phyloP scores from a whole-genome alignment of 352 stramenopile species.

The Globisporangium paroecandrum region DNA sequence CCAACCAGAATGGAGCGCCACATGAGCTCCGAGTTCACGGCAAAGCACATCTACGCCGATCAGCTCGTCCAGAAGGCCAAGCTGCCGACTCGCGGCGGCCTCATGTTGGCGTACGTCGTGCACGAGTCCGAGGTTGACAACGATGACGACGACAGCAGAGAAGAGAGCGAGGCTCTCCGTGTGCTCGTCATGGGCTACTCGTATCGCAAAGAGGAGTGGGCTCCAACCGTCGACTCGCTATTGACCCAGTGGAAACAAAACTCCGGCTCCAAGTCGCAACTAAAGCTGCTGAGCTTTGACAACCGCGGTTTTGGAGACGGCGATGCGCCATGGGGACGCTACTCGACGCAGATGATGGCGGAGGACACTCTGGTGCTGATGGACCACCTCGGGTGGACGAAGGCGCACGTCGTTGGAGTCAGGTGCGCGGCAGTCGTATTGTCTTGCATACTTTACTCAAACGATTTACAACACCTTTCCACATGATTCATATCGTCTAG shows the following conservation, averaged over 20 bases:
- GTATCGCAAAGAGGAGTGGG: slow-evolving; percentile 42
- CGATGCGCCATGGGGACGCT: slow-evolving; percentile 26
- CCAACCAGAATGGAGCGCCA: slow-evolving; percentile 19
- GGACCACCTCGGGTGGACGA: slow-evolving; percentile 19
- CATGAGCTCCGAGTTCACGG: slow-evolving; percentile 8
- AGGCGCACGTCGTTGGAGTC: slow-evolving; percentile 9
- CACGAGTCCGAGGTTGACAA: slow-evolving; percentile 20
- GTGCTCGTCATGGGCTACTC: slow-evolving; percentile 46
- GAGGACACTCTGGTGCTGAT: slow-evolving; percentile 27
- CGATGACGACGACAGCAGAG: neutral
- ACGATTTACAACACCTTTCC: neutral
- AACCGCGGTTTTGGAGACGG: slow-evolving; percentile 49
- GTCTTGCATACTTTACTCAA: neutral
- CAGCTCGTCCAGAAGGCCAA: slow-evolving; percentile 14
- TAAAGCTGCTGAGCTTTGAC: slow-evolving; percentile 55
- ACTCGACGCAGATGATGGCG: slow-evolving; percentile 33
- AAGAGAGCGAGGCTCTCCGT: slow-evolving; percentile 15
- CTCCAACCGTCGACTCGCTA: slow-evolving; percentile 27
- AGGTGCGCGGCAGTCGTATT: neutral
- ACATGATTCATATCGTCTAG: neutral
- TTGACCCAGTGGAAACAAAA: slow-evolving; percentile 26
- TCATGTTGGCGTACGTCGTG: slow-evolving; percentile 48
- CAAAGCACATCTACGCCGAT: neutral
- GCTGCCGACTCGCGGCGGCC: slow-evolving; percentile 29
- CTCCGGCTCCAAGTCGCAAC: slow-evolving; percentile 15